Evolutionary conservation across 208 protist genomes (phyloP).

Genomic region (Acanthamoeba healyi): DNA sequence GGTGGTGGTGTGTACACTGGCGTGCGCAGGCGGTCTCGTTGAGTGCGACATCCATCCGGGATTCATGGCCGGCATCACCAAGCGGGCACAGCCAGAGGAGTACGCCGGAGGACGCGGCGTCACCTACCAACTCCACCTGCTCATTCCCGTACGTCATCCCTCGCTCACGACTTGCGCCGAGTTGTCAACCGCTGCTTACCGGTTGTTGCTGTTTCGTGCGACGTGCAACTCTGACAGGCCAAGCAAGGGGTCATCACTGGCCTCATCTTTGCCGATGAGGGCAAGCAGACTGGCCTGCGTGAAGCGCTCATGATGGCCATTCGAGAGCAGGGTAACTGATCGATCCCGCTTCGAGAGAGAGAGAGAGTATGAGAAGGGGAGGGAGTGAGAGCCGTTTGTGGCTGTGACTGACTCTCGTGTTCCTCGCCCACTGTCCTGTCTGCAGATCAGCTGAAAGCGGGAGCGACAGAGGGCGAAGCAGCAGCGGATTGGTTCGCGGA

Average conservation of each 20-base stretch:
- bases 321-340: neutral
- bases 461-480: neutral
- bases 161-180: neutral
- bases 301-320: conserved; percentile 28
- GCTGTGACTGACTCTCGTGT: too few relatives aligned
- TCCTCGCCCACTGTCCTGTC: too few relatives aligned
- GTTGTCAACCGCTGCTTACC: neutral
- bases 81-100: neutral
- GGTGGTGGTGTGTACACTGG: too few relatives aligned
- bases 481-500: neutral
- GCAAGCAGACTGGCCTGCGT: neutral
- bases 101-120: neutral
- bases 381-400: too few relatives aligned
- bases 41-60: neutral
- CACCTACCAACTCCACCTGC: conserved; percentile 11
- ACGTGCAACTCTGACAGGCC: neutral
- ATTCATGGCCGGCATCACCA: conserved; percentile 22
- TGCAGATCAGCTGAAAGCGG: neutral
- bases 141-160: neutral
- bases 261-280: conserved; percentile 8
- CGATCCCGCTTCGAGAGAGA: neutral
- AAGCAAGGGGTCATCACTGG: neutral
- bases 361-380: too few relatives aligned
- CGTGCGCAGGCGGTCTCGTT: neutral
- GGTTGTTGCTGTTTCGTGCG: neutral